Conservation (phyloP, 2,329 filamentous ascomycete species). For the Blastomyces emzantsi region DNA sequence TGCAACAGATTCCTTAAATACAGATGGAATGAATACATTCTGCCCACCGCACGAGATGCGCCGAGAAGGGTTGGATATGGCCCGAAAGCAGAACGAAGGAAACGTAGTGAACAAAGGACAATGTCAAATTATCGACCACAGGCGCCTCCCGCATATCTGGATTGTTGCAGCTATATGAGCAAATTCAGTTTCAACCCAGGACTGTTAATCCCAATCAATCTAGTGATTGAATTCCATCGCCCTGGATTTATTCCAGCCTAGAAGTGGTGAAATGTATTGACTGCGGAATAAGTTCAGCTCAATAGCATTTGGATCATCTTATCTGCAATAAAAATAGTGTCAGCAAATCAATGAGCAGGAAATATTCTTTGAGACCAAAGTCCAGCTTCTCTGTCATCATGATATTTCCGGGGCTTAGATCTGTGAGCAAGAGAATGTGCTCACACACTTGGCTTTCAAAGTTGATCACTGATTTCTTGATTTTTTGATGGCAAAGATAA, state of each 20-base stretch:
- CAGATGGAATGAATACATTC: too few relatives aligned
- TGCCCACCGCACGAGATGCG: too few relatives aligned
- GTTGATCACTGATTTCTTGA: constrained; percentile 19
- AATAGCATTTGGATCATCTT: constrained; percentile 12
- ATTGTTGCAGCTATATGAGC: constrained; percentile 17
- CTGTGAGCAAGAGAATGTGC: constrained; percentile 11
- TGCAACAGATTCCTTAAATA: too few relatives aligned
- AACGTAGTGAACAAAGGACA: background rate
- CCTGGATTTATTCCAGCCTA: constrained; percentile 15
- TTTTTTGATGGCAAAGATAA: constrained; percentile 13
- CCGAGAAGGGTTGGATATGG: too few relatives aligned
- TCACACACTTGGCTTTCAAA: constrained; percentile 17
- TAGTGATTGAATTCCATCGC: constrained; percentile 15
- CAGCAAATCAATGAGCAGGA: background rate
- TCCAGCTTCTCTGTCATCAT: constrained; percentile 5
- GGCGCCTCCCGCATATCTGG: too few relatives aligned
- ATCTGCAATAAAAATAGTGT: too few relatives aligned
- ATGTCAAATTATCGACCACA: background rate
- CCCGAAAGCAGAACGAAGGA: too few relatives aligned
- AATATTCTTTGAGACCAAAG: too few relatives aligned
- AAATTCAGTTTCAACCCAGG: constrained; percentile 20
- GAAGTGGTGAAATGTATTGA: constrained; percentile 18
- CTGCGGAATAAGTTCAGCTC: constrained; percentile 12
- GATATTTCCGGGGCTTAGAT: constrained; percentile 17
- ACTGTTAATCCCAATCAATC: constrained; percentile 21